Percentiles rank a stretch among this genome's conserved stretches.
Evolutionary conservation across 108 stramenopile species (phyloP).

Genomic region (Stephanodiscus triporus): DNA sequence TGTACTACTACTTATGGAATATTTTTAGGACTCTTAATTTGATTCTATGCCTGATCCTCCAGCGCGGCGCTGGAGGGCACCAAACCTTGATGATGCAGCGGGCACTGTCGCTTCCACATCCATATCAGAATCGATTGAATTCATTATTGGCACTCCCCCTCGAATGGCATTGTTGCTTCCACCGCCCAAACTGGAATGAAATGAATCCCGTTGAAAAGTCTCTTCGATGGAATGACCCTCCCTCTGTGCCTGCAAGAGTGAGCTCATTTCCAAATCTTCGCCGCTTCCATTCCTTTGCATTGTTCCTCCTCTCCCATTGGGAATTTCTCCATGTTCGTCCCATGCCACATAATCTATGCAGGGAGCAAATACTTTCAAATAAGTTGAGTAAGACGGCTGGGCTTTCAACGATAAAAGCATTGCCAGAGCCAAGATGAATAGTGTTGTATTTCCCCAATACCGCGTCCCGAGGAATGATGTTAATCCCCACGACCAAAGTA

Average conservation of each 20-base stretch:
- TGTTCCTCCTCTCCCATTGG: not conserved
- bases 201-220: slow-evolving; percentile 16
- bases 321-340: slow-evolving; percentile 45
- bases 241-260: too few relatives aligned
- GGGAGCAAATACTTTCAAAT: slow-evolving; percentile 33
- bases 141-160: slow-evolving; percentile 45
- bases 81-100: slow-evolving; percentile 26
- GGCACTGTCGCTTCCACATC: slow-evolving; percentile 16
- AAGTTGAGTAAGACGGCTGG: slow-evolving; percentile 22
- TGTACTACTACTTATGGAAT: too few relatives aligned
- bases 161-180: slow-evolving; percentile 38
- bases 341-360: slow-evolving; percentile 58
- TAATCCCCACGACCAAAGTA: slow-evolving; percentile 49
- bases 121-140: slow-evolving; percentile 42
- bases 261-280: slow-evolving; percentile 37
- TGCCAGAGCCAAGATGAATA: slow-evolving; percentile 18
- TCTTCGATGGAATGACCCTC: slow-evolving; percentile 13
- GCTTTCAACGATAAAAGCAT: slow-evolving; percentile 48
- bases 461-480: slow-evolving; percentile 56
- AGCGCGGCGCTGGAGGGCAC: slow-evolving; percentile 20
- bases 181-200: slow-evolving; percentile 24
- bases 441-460: slow-evolving; percentile 53
- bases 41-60: slow-evolving; percentile 17
- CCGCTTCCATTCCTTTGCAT: not conserved
- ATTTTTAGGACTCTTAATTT: not conserved